Evolutionary conservation across 768 basidiomycete species (phyloP).

Genomic region (Tremella yokohamensis): DNA sequence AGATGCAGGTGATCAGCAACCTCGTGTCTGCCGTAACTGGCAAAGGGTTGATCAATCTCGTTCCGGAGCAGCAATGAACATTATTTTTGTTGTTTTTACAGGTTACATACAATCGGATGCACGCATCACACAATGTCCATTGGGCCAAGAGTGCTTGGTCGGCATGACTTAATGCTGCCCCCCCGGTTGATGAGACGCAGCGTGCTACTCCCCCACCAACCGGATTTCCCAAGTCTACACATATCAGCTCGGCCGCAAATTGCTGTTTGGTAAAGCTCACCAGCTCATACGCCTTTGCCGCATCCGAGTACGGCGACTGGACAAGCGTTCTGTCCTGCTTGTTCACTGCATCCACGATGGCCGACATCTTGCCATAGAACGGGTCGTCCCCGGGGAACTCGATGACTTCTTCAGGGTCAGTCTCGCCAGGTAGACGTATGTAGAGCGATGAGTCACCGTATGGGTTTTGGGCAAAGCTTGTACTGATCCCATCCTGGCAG

Average conservation of each 20-base stretch:
- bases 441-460: slow-evolving; percentile 83
- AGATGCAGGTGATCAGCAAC: slow-evolving; percentile 36
- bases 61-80: slow-evolving; percentile 36
- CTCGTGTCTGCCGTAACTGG: slow-evolving; percentile 38
- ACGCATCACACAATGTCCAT: no score
- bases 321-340: slow-evolving; percentile 2
- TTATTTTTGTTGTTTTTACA: no score
- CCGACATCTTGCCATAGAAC: slow-evolving; percentile 76
- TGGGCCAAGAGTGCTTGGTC: no score
- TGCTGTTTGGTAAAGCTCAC: not conserved
- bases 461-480: slow-evolving; percentile 57
- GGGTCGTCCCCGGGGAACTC: slow-evolving; percentile 33
- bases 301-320: slow-evolving; percentile 10
- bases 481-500: slow-evolving; percentile 82
- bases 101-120: no score
- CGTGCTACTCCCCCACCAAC: slow-evolving; percentile 25
- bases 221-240: slow-evolving; percentile 90
- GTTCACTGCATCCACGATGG: slow-evolving; percentile 64
- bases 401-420: slow-evolving; percentile 18
- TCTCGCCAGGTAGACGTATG: slow-evolving; percentile 67
- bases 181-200: no score
- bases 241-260: slow-evolving; percentile 65
- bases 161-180: no score
- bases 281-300: not conserved
- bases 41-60: slow-evolving; percentile 44